Evolutionary conservation across 1,284 basidiomycete species (phyloP).

Genomic region (Irpex rosettiformis): DNA sequence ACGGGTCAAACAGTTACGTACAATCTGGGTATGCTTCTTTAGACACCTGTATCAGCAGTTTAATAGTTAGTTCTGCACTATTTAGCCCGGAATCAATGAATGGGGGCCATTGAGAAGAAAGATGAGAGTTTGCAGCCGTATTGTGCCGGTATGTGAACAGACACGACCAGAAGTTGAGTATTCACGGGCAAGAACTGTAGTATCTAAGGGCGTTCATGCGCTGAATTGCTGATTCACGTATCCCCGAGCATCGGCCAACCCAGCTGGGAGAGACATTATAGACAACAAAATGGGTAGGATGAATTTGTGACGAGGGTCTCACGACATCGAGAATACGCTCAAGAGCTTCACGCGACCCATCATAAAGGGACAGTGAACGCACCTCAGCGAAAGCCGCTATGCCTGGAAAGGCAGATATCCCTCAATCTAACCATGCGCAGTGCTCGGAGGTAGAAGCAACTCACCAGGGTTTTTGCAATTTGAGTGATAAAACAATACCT

Average conservation of each 20-base stretch:
- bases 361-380: conserved; percentile 17
- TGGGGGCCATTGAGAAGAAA: not conserved
- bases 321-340: not conserved
- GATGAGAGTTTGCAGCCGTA: too few relatives aligned
- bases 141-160: not conserved
- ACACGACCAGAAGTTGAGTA: too few relatives aligned
- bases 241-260: too few relatives aligned
- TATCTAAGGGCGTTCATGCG: too few relatives aligned
- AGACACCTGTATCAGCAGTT: conserved; percentile 47
- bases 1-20: conserved; percentile 36
- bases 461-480: conserved; percentile 87
- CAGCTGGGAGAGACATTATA: not conserved
- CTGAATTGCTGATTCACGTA: too few relatives aligned
- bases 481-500: conserved; percentile 81
- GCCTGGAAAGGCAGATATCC: conserved; percentile 40
- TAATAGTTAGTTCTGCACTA: conserved; percentile 5
- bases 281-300: not conserved
- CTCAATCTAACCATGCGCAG: conserved; percentile 4
- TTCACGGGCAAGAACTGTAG: too few relatives aligned
- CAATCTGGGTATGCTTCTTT: conserved; percentile 90
- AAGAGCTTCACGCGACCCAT: not conserved
- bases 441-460: conserved; percentile 15
- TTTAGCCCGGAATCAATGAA: not conserved
- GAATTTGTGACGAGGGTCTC: not conserved
- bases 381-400: conserved; percentile 84